These are phyloP conservation scores for Aspergillus phoenicis DNA, from an alignment of 2,329 filamentous ascomycete genomes.

Conservation along the genomic window DNA sequence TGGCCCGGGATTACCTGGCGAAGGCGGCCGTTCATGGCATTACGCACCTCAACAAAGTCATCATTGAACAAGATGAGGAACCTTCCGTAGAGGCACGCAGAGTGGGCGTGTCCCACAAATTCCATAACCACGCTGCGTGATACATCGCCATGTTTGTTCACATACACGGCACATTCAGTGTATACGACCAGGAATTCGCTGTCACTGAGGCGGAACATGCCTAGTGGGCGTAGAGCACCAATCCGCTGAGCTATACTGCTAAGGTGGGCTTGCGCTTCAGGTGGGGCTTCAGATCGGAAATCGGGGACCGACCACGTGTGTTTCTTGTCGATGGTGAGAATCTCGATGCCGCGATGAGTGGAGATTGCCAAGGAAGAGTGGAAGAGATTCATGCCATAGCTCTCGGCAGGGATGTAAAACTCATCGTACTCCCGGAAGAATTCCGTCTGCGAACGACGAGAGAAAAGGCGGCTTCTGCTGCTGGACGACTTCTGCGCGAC, in stretches of 20 bases:
- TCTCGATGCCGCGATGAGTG: slow-evolving; percentile 89
- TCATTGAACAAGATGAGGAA: slow-evolving; percentile 93
- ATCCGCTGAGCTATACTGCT: slow-evolving; percentile 84
- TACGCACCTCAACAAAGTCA: slow-evolving; percentile 95
- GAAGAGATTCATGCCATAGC: slow-evolving; percentile 93
- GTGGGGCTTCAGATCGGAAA: slow-evolving; percentile 65
- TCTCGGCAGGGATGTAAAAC: slow-evolving; percentile 96
- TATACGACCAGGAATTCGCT: slow-evolving; percentile 93
- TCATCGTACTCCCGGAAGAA: slow-evolving; percentile 98
- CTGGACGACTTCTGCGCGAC: slow-evolving; percentile 91
- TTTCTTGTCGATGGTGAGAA: slow-evolving; percentile 96
- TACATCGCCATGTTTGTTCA: slow-evolving; percentile 97
- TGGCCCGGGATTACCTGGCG: slow-evolving; percentile 91
- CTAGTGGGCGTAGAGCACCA: slow-evolving; percentile 78
- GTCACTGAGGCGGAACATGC: slow-evolving; percentile 94
- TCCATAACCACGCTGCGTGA: slow-evolving; percentile 95
- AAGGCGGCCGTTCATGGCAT: slow-evolving; percentile 90
- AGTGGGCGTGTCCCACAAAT: slow-evolving; percentile 90
- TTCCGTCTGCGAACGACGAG: slow-evolving; percentile 75
- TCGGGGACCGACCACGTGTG: slow-evolving; percentile 92
- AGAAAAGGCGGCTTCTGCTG: slow-evolving; percentile 71
- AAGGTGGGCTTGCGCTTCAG: slow-evolving; percentile 62
- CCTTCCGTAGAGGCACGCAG: slow-evolving; percentile 84
- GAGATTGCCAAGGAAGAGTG: slow-evolving; percentile 90
- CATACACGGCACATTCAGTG: slow-evolving; percentile 94